phyloP scores from a whole-genome alignment of 177 flowering plant genomes.

The Vitis hybrid region DNA sequence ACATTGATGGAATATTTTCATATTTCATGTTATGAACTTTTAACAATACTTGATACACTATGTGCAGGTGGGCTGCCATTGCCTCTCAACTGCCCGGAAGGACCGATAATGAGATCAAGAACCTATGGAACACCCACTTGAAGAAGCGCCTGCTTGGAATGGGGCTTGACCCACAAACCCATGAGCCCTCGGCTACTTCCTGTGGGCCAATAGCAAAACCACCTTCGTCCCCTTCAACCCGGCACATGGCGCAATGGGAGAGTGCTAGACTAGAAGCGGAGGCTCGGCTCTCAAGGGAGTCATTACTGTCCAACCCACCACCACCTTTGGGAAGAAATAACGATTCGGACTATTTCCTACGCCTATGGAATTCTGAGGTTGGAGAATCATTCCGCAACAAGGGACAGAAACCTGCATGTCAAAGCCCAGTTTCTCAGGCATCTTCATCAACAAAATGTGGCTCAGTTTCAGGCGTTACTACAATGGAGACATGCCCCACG shows the following conservation, averaged over 20 bases:
- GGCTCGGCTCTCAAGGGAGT: constrained; percentile 78
- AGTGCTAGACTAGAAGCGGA: constrained; percentile 94
- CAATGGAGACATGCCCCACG: constrained; percentile 8
- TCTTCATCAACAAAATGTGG: constrained; percentile 59
- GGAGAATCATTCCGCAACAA: constrained; percentile 72
- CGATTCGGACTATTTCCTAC: constrained; percentile 61
- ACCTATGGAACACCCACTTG: constrained; percentile 90
- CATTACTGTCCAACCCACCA: constrained; percentile 32
- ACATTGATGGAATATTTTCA: too few species aligned
- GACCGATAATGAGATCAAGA: constrained; percentile 95
- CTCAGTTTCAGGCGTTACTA: constrained; percentile 30
- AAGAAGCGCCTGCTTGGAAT: constrained; percentile 60
- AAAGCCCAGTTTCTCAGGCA: constrained; percentile 48
- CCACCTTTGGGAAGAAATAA: constrained; percentile 13
- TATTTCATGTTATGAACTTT: too few species aligned
- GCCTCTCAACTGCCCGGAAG: constrained; percentile 86
- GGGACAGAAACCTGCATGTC: constrained; percentile 22
- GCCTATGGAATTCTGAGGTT: constrained; percentile 84
- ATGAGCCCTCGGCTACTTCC: constrained; percentile 38
- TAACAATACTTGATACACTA: background rate
- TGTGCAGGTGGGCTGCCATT: constrained; percentile 89
- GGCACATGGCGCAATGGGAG: constrained; percentile 99
- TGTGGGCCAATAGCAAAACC: constrained; percentile 22
- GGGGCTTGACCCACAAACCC: constrained; percentile 67
- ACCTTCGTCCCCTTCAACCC: constrained; percentile 60